Conservation (phyloP, 371 early-diverging fungal species). For the Thermomucor indicae-seudaticae region DNA sequence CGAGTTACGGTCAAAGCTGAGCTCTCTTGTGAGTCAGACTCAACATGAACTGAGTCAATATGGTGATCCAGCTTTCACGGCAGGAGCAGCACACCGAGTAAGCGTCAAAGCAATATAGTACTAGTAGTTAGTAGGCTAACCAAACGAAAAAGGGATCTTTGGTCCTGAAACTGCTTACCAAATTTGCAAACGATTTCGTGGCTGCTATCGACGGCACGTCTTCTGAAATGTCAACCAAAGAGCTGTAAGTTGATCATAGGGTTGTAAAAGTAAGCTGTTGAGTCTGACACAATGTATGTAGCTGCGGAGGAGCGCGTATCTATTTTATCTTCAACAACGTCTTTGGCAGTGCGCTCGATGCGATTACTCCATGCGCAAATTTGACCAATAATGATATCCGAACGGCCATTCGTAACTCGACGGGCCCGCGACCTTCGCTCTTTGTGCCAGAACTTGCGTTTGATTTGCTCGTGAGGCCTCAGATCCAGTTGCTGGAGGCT, state of each 20-base stretch:
- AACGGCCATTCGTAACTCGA: slow-evolving; percentile 87
- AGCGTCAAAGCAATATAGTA: neutral
- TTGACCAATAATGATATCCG: slow-evolving; percentile 81
- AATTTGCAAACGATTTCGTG: slow-evolving; percentile 77
- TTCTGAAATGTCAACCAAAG: slow-evolving; percentile 84
- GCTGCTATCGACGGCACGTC: slow-evolving; percentile 82
- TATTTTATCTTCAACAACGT: slow-evolving; percentile 88
- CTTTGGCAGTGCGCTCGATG: slow-evolving; percentile 75
- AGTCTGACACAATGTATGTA: slow-evolving; percentile 8
- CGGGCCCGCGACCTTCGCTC: slow-evolving; percentile 81
- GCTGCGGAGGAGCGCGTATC: slow-evolving; percentile 84
- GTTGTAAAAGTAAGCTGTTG: neutral
- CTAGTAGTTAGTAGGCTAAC: slow-evolving; percentile 35
- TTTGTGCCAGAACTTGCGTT: slow-evolving; percentile 91
- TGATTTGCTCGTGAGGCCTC: slow-evolving; percentile 82
- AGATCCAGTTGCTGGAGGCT: slow-evolving; percentile 74
- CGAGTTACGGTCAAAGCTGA: slow-evolving; percentile 77
- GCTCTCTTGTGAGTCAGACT: slow-evolving; percentile 74
- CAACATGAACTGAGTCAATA: slow-evolving; percentile 77
- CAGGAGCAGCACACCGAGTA: slow-evolving; percentile 15
- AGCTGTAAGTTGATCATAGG: slow-evolving; percentile 56
- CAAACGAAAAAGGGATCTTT: slow-evolving; percentile 50
- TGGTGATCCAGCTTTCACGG: slow-evolving; percentile 60
- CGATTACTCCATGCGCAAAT: slow-evolving; percentile 74
- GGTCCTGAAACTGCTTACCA: slow-evolving; percentile 76